Base-by-base conservation (phyloP, 495 filamentous ascomycete species). In the Chaetomium cochliodes region DNA sequence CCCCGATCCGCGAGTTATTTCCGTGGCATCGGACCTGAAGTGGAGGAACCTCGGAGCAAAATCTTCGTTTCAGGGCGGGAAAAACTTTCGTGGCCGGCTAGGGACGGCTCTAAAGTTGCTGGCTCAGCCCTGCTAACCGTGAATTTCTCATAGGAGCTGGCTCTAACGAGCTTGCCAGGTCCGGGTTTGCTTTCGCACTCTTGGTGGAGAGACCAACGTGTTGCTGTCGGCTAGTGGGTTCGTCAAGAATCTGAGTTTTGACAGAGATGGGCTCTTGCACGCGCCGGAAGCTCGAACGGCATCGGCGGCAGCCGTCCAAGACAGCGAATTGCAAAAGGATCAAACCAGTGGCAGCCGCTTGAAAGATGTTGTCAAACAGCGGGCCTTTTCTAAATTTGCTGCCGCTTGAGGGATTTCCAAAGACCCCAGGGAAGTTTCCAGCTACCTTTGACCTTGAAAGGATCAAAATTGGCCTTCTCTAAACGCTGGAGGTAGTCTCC, bases 341-440 rank as follows among this genome's bases (percentile, higher is more conserved):
- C 9, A 57, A 5, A 20, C 25, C 8, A 22, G 46, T 50, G 3
- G 8, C 20, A 20, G 20, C 20, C 12, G 7, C 25, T 9, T 16
- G 15, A 22, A 16, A 2, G 13, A 16, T 8, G 23, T 15, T 26
- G 49, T n/a, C 3, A 42, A 58, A 5, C 28, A 42, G 6, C 0
- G 12, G 12, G 5, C 1, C 20, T 63, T 52, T 0, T 55, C n/a
- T 46, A 89, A 28, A 93, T 82, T 66, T 78, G 82, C 71, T 83
- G 82, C 11, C 81, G 82, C 58, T 76, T 82, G 58, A 83, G 86
- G 0, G 89, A 90, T 76, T 84, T 84, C 77, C 91, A 98, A 25
- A 92, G 81, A 64, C 85, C 88, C 89, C 89, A 97, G 6, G 94
- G 93, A 50, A 98, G 79, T 70, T 82, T 90, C 94, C 94, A 98